Percentiles rank a stretch among this genome's conserved stretches.
Conservation (phyloP, 306 rosid species). For the Malus fusca region DNA sequence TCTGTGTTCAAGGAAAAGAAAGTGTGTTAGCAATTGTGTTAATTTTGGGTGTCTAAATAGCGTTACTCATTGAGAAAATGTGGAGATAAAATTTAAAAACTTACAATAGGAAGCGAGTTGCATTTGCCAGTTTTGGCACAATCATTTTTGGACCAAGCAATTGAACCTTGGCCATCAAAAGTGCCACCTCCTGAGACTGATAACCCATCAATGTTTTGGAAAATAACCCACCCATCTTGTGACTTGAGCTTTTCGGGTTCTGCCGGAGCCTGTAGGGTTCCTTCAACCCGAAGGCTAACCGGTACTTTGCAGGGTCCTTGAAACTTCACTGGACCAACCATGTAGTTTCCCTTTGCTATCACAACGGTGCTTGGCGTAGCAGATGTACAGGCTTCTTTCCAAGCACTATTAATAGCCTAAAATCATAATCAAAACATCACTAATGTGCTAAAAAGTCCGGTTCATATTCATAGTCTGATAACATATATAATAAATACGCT, state of each 20-base stretch:
- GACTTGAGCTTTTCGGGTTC: neutral
- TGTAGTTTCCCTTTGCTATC: conserved; percentile 6
- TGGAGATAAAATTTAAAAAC: neutral
- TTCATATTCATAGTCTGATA: neutral
- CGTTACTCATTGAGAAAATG: neutral
- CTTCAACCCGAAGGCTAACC: conserved; percentile 7
- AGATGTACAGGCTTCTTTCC: conserved; percentile 23
- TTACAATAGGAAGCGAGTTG: conserved; percentile 2
- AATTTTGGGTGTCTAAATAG: too few relatives aligned
- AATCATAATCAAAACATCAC: neutral
- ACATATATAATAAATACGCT: neutral
- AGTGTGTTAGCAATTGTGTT: neutral
- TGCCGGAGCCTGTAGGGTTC: conserved; percentile 7
- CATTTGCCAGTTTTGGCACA: conserved; percentile 16
- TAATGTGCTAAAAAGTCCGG: neutral
- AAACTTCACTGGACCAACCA: conserved; percentile 3
- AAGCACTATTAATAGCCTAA: conserved; percentile 12
- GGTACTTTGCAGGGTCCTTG: conserved; percentile 27
- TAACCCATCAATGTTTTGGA: conserved; percentile 7
- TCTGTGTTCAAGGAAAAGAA: neutral
- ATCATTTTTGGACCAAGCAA: conserved; percentile 17
- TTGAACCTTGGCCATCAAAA: conserved; percentile 25
- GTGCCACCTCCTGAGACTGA: conserved; percentile 12
- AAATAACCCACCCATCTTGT: conserved; percentile 11
- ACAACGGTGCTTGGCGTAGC: neutral